Conservation (phyloP, 768 basidiomycete species). For the Mycena kentingensis region DNA sequence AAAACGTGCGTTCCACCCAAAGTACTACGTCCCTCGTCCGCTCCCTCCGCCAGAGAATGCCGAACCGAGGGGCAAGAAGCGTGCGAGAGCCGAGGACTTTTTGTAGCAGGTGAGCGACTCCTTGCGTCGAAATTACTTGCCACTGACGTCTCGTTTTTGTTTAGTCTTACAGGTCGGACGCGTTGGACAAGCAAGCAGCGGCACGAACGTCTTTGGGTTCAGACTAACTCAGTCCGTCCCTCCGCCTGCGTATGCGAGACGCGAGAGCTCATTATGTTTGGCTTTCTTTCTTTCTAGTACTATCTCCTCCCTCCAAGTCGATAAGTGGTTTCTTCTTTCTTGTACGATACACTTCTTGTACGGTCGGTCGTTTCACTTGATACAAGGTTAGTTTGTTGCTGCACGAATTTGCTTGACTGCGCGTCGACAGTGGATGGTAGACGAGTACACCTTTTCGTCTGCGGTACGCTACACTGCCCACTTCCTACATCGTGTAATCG, state of each 20-base stretch:
- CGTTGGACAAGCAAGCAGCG: conserved; percentile 2
- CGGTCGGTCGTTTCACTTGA: no score
- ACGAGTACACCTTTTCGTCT: no score
- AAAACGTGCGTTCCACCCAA: conserved; percentile 63
- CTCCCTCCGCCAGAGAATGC: conserved; percentile 42
- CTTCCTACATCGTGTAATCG: no score
- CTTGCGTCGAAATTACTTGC: not conserved
- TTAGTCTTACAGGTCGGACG: not conserved
- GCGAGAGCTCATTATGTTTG: conserved; percentile 17
- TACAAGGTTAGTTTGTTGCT: no score
- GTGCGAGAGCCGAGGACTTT: conserved; percentile 86
- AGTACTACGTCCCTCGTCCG: conserved; percentile 59
- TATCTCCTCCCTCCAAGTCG: conserved; percentile 17
- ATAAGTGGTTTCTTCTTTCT: conserved; percentile 12
- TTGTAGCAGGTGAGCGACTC: conserved; percentile 39
- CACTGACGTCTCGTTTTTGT: not conserved
- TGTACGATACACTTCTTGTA: not conserved
- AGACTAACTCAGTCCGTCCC: conserved; percentile 36
- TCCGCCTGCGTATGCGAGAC: conserved; percentile 20
- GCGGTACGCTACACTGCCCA: no score
- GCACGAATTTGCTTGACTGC: no score
- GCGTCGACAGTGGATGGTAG: no score
- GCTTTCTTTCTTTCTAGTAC: conserved; percentile 12
- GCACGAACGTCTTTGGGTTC: conserved; percentile 1
- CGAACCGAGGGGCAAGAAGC: conserved; percentile 77